Conservation (phyloP, 768 basidiomycete species). For the Ephemerocybe angulata region DNA sequence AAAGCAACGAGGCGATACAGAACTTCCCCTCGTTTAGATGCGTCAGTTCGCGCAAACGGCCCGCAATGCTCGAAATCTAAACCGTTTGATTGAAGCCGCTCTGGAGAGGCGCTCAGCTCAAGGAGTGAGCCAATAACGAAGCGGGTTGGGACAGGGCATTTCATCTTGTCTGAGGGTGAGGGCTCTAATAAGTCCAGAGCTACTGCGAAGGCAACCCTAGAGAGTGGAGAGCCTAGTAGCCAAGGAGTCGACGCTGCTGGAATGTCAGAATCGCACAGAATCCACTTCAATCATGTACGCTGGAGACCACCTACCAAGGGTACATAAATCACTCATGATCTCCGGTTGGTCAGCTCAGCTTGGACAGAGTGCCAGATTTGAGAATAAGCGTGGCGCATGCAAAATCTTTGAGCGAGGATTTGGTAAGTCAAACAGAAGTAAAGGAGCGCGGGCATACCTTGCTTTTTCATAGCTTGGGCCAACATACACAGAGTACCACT, state of each 20-base stretch:
- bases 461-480: conserved; percentile 8
- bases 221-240: not conserved
- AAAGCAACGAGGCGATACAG: conserved; percentile 43
- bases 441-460: not conserved
- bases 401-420: no score
- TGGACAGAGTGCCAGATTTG: not conserved
- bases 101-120: conserved; percentile 42
- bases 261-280: not conserved
- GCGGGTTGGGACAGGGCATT: not conserved
- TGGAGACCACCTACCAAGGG: not conserved
- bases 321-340: not conserved
- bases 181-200: not conserved
- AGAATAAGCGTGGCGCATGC: conserved; percentile 6
- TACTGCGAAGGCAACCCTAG: not conserved
- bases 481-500: conserved; percentile 24
- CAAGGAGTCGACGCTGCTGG: not conserved
- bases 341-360: not conserved
- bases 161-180: no score
- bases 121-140: conserved; percentile 34
- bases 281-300: not conserved
- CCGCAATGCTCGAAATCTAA: conserved; percentile 18
- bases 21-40: conserved; percentile 25
- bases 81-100: conserved; percentile 32
- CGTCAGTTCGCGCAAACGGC: conserved; percentile 12
- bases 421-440: not conserved